Evolutionary conservation across 768 basidiomycete genomes (phyloP).

Genomic region (Leccinum rimulosum): DNA sequence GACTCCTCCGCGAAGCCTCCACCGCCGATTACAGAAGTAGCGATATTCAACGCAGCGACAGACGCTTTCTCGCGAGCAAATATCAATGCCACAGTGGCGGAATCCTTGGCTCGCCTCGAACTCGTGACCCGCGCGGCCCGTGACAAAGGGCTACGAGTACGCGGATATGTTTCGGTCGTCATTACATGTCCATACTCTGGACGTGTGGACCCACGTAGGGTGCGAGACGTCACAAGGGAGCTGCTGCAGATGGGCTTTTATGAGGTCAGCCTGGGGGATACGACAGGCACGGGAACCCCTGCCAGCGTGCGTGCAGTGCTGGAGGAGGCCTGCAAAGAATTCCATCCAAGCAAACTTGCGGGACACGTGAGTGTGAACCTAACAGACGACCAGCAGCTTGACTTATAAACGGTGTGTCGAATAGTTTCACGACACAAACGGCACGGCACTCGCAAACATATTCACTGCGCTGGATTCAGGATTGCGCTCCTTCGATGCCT

Average conservation of each 20-base stretch:
- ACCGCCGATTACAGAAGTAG: constrained; percentile 74
- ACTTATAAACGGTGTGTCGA: neutral
- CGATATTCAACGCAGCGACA: constrained; percentile 87
- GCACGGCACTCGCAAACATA: constrained; percentile 77
- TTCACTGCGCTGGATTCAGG: constrained; percentile 69
- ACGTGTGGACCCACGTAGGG: constrained; percentile 56
- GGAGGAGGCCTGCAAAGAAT: constrained; percentile 59
- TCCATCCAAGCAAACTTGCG: constrained; percentile 69
- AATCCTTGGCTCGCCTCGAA: constrained; percentile 63
- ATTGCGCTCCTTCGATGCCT: constrained; percentile 77
- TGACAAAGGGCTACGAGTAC: constrained; percentile 61
- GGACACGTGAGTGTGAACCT: constrained; percentile 46
- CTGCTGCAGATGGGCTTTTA: constrained; percentile 91
- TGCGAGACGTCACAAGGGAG: constrained; percentile 67
- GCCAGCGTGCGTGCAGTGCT: constrained; percentile 63
- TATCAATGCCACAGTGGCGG: constrained; percentile 70
- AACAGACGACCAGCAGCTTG: no score
- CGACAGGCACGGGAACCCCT: constrained; percentile 84
- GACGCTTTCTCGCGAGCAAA: constrained; percentile 86
- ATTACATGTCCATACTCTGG: constrained; percentile 90
- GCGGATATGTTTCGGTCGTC: constrained; percentile 84
- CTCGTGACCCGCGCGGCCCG: constrained; percentile 60
- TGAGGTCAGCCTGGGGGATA: constrained; percentile 90
- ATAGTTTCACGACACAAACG: constrained; percentile 90
- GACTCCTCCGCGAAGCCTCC: constrained; percentile 33